A percentile compares a stretch with the other conserved stretches of the same genome.
Conservation (phyloP, 768 basidiomycete species). For the Aureoboletus auriporus region DNA sequence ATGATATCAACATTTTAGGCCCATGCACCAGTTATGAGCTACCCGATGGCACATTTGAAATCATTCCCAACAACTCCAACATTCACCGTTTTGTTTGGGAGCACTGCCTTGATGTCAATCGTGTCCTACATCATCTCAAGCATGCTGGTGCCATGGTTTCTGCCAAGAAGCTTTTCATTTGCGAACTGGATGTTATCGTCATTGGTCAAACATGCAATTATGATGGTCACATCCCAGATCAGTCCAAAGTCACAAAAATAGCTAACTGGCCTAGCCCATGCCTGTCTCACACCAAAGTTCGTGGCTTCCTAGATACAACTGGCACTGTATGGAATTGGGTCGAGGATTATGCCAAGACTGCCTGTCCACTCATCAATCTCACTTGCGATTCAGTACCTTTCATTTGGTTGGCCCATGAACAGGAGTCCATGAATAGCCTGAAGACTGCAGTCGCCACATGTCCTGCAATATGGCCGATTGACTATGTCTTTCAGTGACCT, state of each 20-base stretch:
- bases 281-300: slow-evolving; percentile 12
- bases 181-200: slow-evolving; percentile 25
- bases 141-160: slow-evolving; percentile 38
- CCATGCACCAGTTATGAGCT: slow-evolving; percentile 31
- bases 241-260: slow-evolving; percentile 23
- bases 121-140: slow-evolving; percentile 17
- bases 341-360: slow-evolving; percentile 21
- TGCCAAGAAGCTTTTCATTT: slow-evolving; percentile 32
- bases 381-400: slow-evolving; percentile 22
- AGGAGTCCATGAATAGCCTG: slow-evolving; percentile 7
- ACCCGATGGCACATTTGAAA: slow-evolving; percentile 4
- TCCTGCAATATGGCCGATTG: slow-evolving; percentile 3
- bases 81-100: slow-evolving; percentile 19
- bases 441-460: slow-evolving; percentile 16
- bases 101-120: slow-evolving; percentile 29
- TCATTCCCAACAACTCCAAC: slow-evolving; percentile 7
- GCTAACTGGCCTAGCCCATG: slow-evolving; percentile 26
- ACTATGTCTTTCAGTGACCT: slow-evolving; percentile 5
- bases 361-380: slow-evolving; percentile 24
- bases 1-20: slow-evolving; percentile 37
- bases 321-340: slow-evolving; percentile 30
- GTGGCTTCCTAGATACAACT: slow-evolving; percentile 26
- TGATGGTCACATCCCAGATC: slow-evolving; percentile 31
- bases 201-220: slow-evolving; percentile 38
- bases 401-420: slow-evolving; percentile 6